Percentiles rank a stretch among this genome's conserved stretches.
These are phyloP conservation scores for Herpetospermum pedunculosum DNA, from an alignment of 306 rosid species.

Conservation along the genomic window DNA sequence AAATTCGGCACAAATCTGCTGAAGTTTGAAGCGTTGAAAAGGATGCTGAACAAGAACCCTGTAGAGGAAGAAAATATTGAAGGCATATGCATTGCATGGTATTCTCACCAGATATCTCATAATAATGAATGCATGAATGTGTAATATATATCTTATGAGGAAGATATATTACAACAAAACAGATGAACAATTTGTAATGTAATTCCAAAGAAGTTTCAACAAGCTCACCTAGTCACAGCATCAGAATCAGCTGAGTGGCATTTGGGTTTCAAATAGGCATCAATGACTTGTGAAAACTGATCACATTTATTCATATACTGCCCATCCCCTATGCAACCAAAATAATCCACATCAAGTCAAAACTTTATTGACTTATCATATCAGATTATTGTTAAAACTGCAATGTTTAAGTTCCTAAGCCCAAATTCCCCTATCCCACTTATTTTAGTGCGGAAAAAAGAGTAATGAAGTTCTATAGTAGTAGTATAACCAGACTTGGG, in stretches of 20 bases:
- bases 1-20: slow-evolving; percentile 42
- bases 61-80: slow-evolving; percentile 10
- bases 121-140: background rate
- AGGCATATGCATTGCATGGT: background rate
- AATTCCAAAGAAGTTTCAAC: slow-evolving; percentile 8
- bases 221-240: slow-evolving; percentile 35
- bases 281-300: slow-evolving; percentile 35
- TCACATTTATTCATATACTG: slow-evolving; percentile 18
- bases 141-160: background rate
- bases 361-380: background rate
- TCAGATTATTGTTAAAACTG: background rate
- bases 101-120: background rate
- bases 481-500: slow-evolving; percentile 1
- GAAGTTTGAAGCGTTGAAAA: slow-evolving; percentile 48
- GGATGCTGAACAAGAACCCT: slow-evolving; percentile 53
- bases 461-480: background rate
- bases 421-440: background rate
- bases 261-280: slow-evolving; percentile 69
- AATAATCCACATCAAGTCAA: background rate
- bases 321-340: slow-evolving; percentile 23
- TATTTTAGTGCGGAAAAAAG: background rate
- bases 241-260: slow-evolving; percentile 66
- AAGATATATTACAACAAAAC: background rate
- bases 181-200: background rate
- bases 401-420: background rate